Base-by-base conservation (phyloP, 2,329 filamentous ascomycete genomes). In the Dothistroma septosporum region DNA sequence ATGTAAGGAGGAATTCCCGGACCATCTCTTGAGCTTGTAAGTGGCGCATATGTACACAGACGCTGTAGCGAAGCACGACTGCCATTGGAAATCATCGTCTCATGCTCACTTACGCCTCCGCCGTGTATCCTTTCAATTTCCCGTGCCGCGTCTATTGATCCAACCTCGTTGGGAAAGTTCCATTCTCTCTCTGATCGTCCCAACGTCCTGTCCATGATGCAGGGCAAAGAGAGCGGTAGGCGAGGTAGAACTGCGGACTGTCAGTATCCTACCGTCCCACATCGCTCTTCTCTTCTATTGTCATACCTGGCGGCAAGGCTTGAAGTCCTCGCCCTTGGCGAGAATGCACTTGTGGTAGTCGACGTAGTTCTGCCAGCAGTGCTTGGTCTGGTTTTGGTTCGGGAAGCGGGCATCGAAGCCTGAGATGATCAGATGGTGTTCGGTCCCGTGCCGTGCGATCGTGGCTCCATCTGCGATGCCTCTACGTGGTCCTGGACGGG, bases 351-450 rank as follows among this genome's bases (percentile, higher is more conserved):
- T 99, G 88, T 99, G 91, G 86, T 99, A 97, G 81, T 99, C 94
- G 83, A 99, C 94, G 82, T 99, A 99, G 87, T 99, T 99, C 80
- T 99, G 95, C 94, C 94, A 99, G 91, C 94, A 99, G 87, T 99
- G 92, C 89, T 97, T 97, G 82, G 92, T 87, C 79, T 94, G 91
- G 84, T 99, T 99, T 84, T 87, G 83, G 85, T 99, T 96, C 76
- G 94, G 94, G 84, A 97, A 99, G 79, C 94, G 93, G 80, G 94
- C 94, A 79, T 99, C 94, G 83, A 95, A 96, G 84, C 94, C 94
- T 97, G 67, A 12, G 41, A 53, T 58, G 22, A 50, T 59, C 44
- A 52, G 58, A 22, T 24, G 48, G 31, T 31, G 49, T 54, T 22
- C 14, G 35, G 55, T 11, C 24, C 50, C 21, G 19, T 35, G 37